Conservation (phyloP, 805 yeast species). For the Hyphopichia homilentoma region DNA sequence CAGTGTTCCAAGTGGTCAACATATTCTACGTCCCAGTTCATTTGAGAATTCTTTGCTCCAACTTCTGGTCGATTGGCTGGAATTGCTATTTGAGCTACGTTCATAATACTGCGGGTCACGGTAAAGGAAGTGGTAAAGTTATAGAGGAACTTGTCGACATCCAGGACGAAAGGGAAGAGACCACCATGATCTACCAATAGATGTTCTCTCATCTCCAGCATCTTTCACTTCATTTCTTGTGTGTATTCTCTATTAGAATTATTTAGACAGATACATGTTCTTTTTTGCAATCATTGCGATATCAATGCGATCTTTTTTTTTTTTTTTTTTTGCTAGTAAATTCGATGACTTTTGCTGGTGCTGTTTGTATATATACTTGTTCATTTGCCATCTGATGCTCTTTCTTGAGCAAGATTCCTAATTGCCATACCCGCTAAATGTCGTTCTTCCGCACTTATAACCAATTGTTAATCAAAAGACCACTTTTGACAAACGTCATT, state of each 20-base stretch:
- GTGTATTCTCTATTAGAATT: not conserved
- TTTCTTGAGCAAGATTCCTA: no score
- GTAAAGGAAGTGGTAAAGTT: constrained; percentile 31
- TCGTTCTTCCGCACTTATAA: constrained; percentile 21
- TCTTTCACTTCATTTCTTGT: not conserved
- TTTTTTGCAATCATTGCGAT: not conserved
- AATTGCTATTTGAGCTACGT: constrained; percentile 39
- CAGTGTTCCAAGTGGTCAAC: constrained; percentile 34
- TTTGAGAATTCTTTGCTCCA: constrained; percentile 32
- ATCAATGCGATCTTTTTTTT: not conserved
- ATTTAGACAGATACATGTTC: not conserved
- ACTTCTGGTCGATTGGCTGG: constrained; percentile 41
- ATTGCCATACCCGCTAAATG: no score
- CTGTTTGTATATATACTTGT: not conserved
- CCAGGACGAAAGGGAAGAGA: constrained; percentile 32
- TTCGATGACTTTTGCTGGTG: not conserved
- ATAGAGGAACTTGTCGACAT: constrained; percentile 38
- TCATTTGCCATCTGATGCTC: no score
- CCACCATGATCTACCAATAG: constrained; percentile 28
- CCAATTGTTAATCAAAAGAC: constrained; percentile 27
- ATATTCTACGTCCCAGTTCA: constrained; percentile 38
- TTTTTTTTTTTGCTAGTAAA: not conserved
- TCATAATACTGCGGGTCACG: constrained; percentile 46
- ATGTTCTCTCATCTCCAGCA: not conserved
- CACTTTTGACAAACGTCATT: constrained; percentile 43